phyloP scores from a whole-genome alignment of 768 basidiomycete genomes.

The Pleurotus platypus region DNA sequence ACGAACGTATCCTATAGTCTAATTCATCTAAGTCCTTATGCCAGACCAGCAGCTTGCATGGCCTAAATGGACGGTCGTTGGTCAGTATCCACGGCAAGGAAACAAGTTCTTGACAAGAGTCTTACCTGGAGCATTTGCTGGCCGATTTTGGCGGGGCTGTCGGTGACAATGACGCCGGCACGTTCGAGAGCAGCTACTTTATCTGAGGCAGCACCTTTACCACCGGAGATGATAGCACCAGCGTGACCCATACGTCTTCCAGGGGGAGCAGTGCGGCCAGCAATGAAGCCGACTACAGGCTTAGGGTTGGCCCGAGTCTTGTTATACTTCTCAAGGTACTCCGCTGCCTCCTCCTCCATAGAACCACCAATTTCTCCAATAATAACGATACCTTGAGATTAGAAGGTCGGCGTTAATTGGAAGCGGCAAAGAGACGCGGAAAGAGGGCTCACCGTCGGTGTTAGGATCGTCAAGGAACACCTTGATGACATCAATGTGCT shows the following conservation, averaged over 20 bases:
- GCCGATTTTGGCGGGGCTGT: constrained; percentile 96
- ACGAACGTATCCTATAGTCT: constrained; percentile 12
- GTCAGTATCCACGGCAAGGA: no score
- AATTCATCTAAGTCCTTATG: constrained; percentile 21
- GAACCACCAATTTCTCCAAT: constrained; percentile 99
- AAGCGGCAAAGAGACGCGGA: background rate
- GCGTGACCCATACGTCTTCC: constrained; percentile 98
- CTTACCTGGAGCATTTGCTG: constrained; percentile 79
- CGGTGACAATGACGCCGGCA: constrained; percentile 91
- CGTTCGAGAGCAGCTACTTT: constrained; percentile 89
- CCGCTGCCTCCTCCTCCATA: constrained; percentile 99
- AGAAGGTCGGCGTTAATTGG: background rate
- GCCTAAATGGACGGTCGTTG: constrained; percentile 41
- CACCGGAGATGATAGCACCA: constrained; percentile 96
- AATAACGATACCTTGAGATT: constrained; percentile 77
- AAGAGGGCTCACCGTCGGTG: constrained; percentile 68
- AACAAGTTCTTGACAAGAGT: background rate
- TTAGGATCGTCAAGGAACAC: constrained; percentile 93
- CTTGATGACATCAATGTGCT: constrained; percentile 94
- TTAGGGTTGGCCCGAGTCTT: constrained; percentile 83
- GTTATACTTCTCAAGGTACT: constrained; percentile 91
- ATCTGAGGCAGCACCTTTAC: constrained; percentile 93
- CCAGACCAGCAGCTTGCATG: constrained; percentile 70
- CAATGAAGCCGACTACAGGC: constrained; percentile 97
- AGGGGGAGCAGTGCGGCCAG: constrained; percentile 95